Evolutionary conservation across 768 basidiomycete species (phyloP), one percentile per base, ranked within the genome.

Genomic region (Naganishia vishniacii): DNA sequence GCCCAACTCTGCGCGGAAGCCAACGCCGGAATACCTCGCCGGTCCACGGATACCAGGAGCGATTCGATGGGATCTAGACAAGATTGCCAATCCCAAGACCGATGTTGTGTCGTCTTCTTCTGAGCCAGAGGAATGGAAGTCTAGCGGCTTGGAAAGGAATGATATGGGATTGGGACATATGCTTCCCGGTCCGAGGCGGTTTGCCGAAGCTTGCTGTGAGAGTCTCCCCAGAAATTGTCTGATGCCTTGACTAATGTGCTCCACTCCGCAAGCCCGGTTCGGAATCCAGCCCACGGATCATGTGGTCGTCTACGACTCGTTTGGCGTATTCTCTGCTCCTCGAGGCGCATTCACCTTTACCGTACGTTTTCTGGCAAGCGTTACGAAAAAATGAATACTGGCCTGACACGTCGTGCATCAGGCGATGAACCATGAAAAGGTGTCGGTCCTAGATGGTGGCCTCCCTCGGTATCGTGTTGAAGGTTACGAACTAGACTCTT

Each of bases 271-370:
- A 65, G 80, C 78, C 29, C n/a, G 40, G 37, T 81, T 90, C 28
- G 91, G 91, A 2, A 87, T 99, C 67, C 78, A 79, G 23, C 82
- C 84, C 13, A 79, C 82, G 11, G 84, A 88, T 3, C 88, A 90
- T 75, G 91, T 98, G 26, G 83, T 97, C 40, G 75, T 97, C 67
- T 99, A 98, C 75, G 95, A 99, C 75, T 81, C 86, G 1, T 83
- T 87, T 63, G 94, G 95, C 12, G 80, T 97, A 18, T 97, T 98
- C 81, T 91, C 89, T 2, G 84, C 91, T 23, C 93, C 95, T 60
- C 84, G 95, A 64, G 90, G 91, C 1, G 82, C 92, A 46, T 98
- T 89, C 81, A 98, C 90, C 81, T 95, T 98, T 83, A 84, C 88
- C 59, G 60, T 56, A 31, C 1, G 47, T 41, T 23, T 16, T 31